A percentile compares a stretch with the other conserved stretches of the same genome.
Conservation (phyloP, 495 filamentous ascomycete genomes). For the Aspergillus ostianus region DNA sequence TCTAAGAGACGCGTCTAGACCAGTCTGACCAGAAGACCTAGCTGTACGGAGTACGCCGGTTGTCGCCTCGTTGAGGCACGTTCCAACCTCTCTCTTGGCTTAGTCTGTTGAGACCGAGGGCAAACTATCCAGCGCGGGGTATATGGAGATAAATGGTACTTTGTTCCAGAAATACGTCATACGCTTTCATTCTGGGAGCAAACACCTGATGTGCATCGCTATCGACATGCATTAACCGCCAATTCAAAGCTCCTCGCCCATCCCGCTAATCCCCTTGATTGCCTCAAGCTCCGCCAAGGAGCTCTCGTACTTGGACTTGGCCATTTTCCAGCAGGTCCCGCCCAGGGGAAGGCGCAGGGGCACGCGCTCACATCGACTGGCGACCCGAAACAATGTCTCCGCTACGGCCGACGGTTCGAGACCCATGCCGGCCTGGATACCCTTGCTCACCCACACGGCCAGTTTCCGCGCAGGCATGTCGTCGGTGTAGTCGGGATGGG, state of each 20-base stretch:
- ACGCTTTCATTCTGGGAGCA: no score
- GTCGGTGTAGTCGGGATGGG: background rate
- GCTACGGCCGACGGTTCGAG: constrained; percentile 37
- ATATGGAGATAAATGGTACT: no score
- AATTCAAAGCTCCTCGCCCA: constrained; percentile 6
- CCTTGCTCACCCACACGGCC: constrained; percentile 30
- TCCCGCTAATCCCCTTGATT: constrained; percentile 19
- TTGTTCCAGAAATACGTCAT: no score
- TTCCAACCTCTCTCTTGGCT: no score
- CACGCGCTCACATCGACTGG: constrained; percentile 32
- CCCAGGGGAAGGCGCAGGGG: constrained; percentile 47
- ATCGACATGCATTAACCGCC: background rate
- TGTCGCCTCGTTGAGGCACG: no score
- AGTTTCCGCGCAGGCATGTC: constrained; percentile 35
- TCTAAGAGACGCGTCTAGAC: no score
- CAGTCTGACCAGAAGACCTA: no score
- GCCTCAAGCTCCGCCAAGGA: constrained; percentile 32
- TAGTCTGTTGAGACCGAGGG: no score
- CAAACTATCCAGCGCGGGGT: no score
- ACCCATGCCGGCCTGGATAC: constrained; percentile 28
- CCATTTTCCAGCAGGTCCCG: constrained; percentile 38
- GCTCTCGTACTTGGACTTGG: constrained; percentile 11
- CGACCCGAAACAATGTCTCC: constrained; percentile 34
- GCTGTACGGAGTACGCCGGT: no score
- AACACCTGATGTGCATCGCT: no score